Evolutionary conservation across 192 early-diverging fungal genomes (phyloP).

Genomic region (Linnemannia zychae): DNA sequence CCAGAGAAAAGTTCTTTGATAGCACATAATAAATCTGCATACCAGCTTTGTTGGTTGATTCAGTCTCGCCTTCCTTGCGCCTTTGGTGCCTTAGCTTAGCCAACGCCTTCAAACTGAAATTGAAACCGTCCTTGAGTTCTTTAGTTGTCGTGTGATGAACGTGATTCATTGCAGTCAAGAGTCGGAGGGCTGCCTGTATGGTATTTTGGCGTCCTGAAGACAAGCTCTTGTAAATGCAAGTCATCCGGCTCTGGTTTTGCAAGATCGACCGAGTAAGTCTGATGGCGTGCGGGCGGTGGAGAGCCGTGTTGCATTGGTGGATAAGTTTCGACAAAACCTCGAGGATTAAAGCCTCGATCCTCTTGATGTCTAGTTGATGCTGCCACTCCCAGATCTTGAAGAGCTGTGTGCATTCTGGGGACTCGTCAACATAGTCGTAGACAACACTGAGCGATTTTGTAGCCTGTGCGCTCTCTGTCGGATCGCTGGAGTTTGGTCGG

Average conservation of each 20-base stretch:
- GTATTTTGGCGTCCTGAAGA: conserved; percentile 69
- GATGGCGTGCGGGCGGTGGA: conserved; percentile 52
- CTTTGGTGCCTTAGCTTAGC: conserved; percentile 39
- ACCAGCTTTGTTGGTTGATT: conserved; percentile 50
- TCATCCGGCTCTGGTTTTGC: conserved; percentile 76
- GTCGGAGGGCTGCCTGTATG: conserved; percentile 71
- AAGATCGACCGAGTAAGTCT: conserved; percentile 65
- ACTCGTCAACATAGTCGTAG: conserved; percentile 70
- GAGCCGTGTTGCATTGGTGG: conserved; percentile 57
- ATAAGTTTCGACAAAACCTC: conserved; percentile 75
- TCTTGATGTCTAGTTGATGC: conserved; percentile 62
- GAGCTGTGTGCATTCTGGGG: conserved; percentile 70
- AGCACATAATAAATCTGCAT: neutral
- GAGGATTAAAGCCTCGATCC: conserved; percentile 71
- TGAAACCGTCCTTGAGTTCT: conserved; percentile 79
- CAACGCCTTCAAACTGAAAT: conserved; percentile 76
- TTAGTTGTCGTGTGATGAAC: conserved; percentile 68
- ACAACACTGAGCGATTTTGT: conserved; percentile 39
- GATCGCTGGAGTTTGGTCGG: conserved; percentile 49
- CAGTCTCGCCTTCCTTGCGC: conserved; percentile 57
- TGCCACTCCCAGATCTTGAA: conserved; percentile 77
- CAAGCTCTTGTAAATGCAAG: conserved; percentile 71
- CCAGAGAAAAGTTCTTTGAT: neutral
- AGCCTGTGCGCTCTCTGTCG: conserved; percentile 34
- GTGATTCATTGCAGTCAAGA: conserved; percentile 74